A percentile compares a stretch with the other conserved stretches of the same genome.
These are phyloP conservation scores for Xylaria hypoxylon DNA, from an alignment of 2,329 filamentous ascomycete genomes.

Conservation along the genomic window DNA sequence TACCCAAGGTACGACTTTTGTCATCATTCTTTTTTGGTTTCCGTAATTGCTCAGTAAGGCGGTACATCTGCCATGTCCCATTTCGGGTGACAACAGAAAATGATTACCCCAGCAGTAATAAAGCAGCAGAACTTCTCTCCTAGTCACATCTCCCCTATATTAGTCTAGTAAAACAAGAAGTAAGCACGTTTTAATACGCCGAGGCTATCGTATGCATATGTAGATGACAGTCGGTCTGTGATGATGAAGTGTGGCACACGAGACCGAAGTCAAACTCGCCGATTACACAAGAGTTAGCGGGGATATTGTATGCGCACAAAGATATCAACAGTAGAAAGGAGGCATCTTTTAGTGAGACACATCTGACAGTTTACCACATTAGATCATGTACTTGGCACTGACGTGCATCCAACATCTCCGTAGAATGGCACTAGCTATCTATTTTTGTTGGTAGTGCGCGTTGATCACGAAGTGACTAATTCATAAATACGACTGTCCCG, in stretches of 20 bases:
- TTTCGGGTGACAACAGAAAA: background rate
- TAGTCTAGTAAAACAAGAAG: background rate
- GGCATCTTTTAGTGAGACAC: conserved; percentile 6
- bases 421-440: background rate
- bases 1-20: background rate
- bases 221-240: conserved; percentile 1
- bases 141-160: background rate
- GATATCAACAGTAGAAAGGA: background rate
- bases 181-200: background rate
- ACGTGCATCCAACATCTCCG: background rate
- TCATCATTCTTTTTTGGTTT: background rate
- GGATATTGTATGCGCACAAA: background rate
- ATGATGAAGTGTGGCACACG: background rate
- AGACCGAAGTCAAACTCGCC: conserved; percentile 19
- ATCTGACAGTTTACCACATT: background rate
- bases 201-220: background rate
- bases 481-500: background rate
- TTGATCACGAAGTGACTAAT: background rate
- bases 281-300: conserved; percentile 19
- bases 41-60: background rate
- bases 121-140: background rate
- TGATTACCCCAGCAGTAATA: background rate
- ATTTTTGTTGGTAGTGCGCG: background rate
- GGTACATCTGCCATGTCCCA: background rate
- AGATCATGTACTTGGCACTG: background rate